Base-by-base conservation (phyloP, 2,329 filamentous ascomycete species). In the Colletotrichum sp. region DNA sequence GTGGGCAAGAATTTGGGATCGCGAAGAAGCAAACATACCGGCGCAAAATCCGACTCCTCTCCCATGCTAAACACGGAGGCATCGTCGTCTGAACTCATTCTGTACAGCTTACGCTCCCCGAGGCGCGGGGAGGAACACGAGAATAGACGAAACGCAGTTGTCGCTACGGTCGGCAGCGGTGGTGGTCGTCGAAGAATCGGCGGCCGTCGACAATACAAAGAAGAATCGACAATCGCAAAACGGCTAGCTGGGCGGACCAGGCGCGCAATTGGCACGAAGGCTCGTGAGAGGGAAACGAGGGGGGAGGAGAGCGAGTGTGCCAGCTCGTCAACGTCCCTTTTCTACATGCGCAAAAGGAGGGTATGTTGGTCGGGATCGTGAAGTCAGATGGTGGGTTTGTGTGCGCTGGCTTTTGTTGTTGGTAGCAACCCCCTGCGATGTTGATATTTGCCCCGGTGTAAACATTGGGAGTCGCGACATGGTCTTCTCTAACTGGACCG, bases 51-150 rank as follows among this genome's bases (percentile, higher is more conserved):
- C 26, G 86, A 87, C 74, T 87, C 86, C 43, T 86, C 84, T 66
- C 80, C 85, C 32, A 83, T 71, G 74, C 83, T 86, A 78, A 85
- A 86, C 61, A 79, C 80, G 75, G 82, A 86, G n/a, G 32, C 72
- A 85, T 92, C 92, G 72, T 92, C 90, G 77, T 92, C 90, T 77
- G 88, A 91, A 79, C 90, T 88, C 90, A 92, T 92, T 66, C 80
- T 85, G 84, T 78, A 73, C 63, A 68, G 21, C 67, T 32, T 63
- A 48, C 74, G 75, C 59, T 75, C 74, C 63, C 72, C 67, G 32
- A 63, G 30, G 39, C 52, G 71, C 72, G 67, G 63, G 72, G 66
- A 71, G 74, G 32, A 43, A 28, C 63, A 68, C 60, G 72, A 71
- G 18, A 60, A 39, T 18, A 13, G 65, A 34, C 75, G 77, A 32